These are phyloP conservation scores for Metschnikowia kunwiensis DNA, from an alignment of 805 yeast genomes.

Conservation along the genomic window DNA sequence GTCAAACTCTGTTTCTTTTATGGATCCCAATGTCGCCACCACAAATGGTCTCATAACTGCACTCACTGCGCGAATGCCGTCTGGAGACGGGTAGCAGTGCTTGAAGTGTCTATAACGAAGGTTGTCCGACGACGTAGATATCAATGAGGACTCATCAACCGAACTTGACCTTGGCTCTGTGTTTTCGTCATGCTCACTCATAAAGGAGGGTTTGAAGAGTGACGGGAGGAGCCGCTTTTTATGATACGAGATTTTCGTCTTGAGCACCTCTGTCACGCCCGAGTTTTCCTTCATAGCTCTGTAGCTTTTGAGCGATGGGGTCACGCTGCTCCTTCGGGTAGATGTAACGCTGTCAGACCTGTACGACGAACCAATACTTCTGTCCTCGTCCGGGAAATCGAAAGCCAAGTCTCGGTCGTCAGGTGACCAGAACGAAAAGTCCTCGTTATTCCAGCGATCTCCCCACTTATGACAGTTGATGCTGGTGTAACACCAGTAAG, in stretches of 20 bases:
- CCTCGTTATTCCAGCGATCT: conserved; percentile 92
- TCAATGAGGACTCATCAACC: conserved; percentile 12
- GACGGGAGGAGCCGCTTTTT: conserved; percentile 12
- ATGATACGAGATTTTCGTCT: conserved; percentile 12
- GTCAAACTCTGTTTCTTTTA: conserved; percentile 57
- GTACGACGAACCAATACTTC: conserved; percentile 4
- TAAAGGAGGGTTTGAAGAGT: conserved; percentile 9
- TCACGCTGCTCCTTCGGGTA: conserved; percentile 14
- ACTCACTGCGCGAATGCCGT: conserved; percentile 71
- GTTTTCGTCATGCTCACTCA: conserved; percentile 7
- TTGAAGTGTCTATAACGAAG: conserved; percentile 26
- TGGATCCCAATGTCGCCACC: conserved; percentile 57
- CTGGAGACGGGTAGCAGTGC: conserved; percentile 41
- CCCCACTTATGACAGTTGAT: conserved; percentile 81
- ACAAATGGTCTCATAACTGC: conserved; percentile 81
- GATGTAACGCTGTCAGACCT: conserved; percentile 8
- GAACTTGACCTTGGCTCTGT: conserved; percentile 7
- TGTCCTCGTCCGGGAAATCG: conserved; percentile 13
- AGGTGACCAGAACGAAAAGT: conserved; percentile 79
- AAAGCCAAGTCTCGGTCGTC: conserved; percentile 47
- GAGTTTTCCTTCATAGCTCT: conserved; percentile 8
- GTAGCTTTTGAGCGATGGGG: conserved; percentile 15
- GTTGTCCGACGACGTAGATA: conserved; percentile 13
- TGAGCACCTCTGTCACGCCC: conserved; percentile 11
- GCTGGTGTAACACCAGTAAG: conserved; percentile 83